Percentiles rank a stretch among this genome's conserved stretches.
Evolutionary conservation across 1,284 basidiomycete genomes (phyloP).

Genomic region (Pseudozyma pruni): DNA sequence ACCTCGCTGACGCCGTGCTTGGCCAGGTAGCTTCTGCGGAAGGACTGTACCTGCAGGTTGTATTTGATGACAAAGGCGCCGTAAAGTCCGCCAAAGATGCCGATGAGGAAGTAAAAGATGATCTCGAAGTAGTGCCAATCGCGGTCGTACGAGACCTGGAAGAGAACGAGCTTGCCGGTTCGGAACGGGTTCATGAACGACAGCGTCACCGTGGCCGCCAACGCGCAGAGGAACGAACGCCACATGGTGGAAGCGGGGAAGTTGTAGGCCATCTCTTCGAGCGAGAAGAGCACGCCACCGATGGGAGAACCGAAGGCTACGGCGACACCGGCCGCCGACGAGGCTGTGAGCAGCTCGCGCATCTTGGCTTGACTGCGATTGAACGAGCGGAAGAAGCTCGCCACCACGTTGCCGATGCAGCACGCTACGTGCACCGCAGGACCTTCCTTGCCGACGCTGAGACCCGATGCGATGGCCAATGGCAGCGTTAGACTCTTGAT

Average conservation of each 20-base stretch:
- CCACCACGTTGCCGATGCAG: constrained; percentile 88
- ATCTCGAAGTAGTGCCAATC: constrained; percentile 99
- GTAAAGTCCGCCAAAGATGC: constrained; percentile 95
- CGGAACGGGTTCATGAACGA: constrained; percentile 99
- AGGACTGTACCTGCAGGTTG: constrained; percentile 92
- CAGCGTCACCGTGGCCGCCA: constrained; percentile 94
- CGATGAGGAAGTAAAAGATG: constrained; percentile 90
- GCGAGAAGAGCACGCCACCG: constrained; percentile 90
- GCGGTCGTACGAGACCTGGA: constrained; percentile 95
- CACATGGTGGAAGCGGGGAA: constrained; percentile 99
- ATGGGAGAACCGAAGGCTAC: constrained; percentile 98
- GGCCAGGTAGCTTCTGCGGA: constrained; percentile 87
- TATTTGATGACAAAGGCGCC: constrained; percentile 97
- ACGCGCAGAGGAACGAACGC: constrained; percentile 94
- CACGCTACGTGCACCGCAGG: constrained; percentile 98
- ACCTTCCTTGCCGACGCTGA: constrained; percentile 98
- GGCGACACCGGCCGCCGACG: constrained; percentile 95
- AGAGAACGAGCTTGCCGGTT: constrained; percentile 96
- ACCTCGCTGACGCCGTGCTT: constrained; percentile 89
- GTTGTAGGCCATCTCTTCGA: constrained; percentile 83
- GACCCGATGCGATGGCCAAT: constrained; percentile 88
- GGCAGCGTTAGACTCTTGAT: constrained; percentile 91
- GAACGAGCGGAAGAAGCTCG: constrained; percentile 82
- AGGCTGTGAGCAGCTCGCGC: constrained; percentile 92
- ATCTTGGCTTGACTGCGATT: constrained; percentile 92